A percentile compares a stretch with the other conserved stretches of the same genome.
Conservation (phyloP, 768 basidiomycete genomes). For the Naganishia friedmannii region DNA sequence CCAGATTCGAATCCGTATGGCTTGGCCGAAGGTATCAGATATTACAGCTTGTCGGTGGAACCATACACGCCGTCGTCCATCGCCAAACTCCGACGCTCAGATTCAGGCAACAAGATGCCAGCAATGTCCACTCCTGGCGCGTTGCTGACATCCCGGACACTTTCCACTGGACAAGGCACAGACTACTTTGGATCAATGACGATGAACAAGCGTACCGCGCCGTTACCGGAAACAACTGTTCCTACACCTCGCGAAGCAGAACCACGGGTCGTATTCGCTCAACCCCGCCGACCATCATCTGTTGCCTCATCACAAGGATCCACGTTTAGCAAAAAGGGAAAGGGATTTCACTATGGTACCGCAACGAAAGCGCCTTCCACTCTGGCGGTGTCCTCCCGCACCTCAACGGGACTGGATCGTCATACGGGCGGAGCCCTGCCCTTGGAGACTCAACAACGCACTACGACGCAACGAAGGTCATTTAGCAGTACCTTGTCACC, state of each 20-base stretch:
- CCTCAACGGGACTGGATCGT: not conserved
- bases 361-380: slow-evolving; percentile 23
- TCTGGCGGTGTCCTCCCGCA: slow-evolving; percentile 1
- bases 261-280: not conserved
- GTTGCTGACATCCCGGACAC: not conserved
- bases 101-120: slow-evolving; percentile 16
- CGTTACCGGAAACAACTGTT: not conserved
- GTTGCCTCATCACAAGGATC: slow-evolving; percentile 25
- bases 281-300: slow-evolving; percentile 15
- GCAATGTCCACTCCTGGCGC: slow-evolving; percentile 7
- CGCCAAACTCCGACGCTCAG: slow-evolving; percentile 28
- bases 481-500: not conserved
- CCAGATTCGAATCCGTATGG: slow-evolving; percentile 45
- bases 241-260: not conserved
- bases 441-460: not conserved
- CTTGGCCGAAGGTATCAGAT: slow-evolving; percentile 47
- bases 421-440: not conserved
- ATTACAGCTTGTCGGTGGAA: slow-evolving; percentile 46
- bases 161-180: not conserved
- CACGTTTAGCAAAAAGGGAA: slow-evolving; percentile 22
- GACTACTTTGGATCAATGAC: slow-evolving; percentile 6
- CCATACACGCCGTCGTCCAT: slow-evolving; percentile 38
- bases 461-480: not conserved
- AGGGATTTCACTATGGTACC: slow-evolving; percentile 23
- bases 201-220: not conserved